Evolutionary conservation across 805 yeast genomes (phyloP).

Genomic region (Starmerella davenportii): DNA sequence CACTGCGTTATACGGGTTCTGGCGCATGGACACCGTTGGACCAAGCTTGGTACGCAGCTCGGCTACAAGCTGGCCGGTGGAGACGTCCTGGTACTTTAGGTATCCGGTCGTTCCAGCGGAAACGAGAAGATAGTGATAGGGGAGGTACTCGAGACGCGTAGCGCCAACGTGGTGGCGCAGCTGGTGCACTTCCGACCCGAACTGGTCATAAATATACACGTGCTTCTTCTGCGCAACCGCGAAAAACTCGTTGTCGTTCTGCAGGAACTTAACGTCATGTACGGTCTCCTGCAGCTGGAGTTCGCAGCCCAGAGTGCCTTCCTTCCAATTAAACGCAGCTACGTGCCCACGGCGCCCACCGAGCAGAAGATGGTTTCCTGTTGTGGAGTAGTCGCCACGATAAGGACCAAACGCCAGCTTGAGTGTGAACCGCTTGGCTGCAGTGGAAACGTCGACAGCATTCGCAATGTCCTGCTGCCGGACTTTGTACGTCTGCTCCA

Average conservation of each 20-base stretch:
- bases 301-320: conserved; percentile 67
- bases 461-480: conserved; percentile 59
- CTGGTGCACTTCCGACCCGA: conserved; percentile 83
- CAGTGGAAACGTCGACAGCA: conserved; percentile 61
- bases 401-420: conserved; percentile 74
- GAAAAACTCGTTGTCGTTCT: conserved; percentile 68
- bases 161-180: conserved; percentile 79
- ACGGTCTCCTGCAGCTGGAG: conserved; percentile 75
- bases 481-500: conserved; percentile 82
- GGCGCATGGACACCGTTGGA: conserved; percentile 72
- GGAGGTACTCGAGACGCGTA: conserved; percentile 67
- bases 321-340: conserved; percentile 91
- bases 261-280: conserved; percentile 74
- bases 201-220: conserved; percentile 76
- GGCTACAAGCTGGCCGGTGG: conserved; percentile 73
- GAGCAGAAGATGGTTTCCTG: conserved; percentile 68
- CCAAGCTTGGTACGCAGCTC: conserved; percentile 80
- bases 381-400: conserved; percentile 55
- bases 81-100: conserved; percentile 83
- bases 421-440: conserved; percentile 54
- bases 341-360: conserved; percentile 91
- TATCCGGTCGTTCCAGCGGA: conserved; percentile 82
- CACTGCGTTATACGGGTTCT: conserved; percentile 91
- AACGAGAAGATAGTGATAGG: conserved; percentile 75
- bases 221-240: conserved; percentile 96